These are phyloP conservation scores for Microsporum audouinii DNA, from an alignment of 2,329 filamentous ascomycete genomes.

Conservation along the genomic window DNA sequence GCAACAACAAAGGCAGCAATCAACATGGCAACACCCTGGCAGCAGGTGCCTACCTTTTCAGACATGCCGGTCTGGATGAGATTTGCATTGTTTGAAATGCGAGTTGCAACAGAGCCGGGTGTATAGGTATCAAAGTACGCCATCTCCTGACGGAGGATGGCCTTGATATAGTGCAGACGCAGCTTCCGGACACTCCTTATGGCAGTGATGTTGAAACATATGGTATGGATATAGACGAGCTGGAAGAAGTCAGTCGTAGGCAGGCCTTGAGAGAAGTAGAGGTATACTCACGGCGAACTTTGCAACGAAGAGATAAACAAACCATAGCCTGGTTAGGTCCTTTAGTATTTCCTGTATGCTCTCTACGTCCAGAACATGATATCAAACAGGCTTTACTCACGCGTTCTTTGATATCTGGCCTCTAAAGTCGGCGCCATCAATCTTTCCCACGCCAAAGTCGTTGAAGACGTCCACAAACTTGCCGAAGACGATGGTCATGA, in stretches of 20 bases:
- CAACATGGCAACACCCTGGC: constrained; percentile 18
- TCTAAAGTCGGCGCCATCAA: constrained; percentile 27
- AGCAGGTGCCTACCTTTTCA: constrained; percentile 16
- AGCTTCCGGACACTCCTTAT: constrained; percentile 20
- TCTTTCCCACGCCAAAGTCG: constrained; percentile 28
- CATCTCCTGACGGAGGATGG: constrained; percentile 18
- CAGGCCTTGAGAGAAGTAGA: not conserved
- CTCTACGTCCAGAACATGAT: too few species aligned
- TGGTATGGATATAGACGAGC: constrained; percentile 52
- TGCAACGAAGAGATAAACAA: constrained; percentile 59
- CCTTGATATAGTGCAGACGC: constrained; percentile 16
- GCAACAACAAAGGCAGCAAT: constrained; percentile 33
- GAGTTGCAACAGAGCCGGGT: constrained; percentile 16
- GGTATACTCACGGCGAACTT: constrained; percentile 26
- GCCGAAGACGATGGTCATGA: constrained; percentile 45
- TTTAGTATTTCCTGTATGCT: not conserved
- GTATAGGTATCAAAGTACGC: constrained; percentile 22
- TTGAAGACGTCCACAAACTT: constrained; percentile 39
- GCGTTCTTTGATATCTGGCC: constrained; percentile 31
- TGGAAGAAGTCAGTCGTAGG: constrained; percentile 25
- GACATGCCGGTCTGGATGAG: constrained; percentile 15
- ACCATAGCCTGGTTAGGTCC: constrained; percentile 40
- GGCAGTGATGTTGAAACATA: constrained; percentile 37
- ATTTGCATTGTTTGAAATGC: constrained; percentile 18
- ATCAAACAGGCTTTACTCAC: not conserved